Conservation (phyloP, 2,329 filamentous ascomycete genomes). For the Aspergillus uvarum region DNA sequence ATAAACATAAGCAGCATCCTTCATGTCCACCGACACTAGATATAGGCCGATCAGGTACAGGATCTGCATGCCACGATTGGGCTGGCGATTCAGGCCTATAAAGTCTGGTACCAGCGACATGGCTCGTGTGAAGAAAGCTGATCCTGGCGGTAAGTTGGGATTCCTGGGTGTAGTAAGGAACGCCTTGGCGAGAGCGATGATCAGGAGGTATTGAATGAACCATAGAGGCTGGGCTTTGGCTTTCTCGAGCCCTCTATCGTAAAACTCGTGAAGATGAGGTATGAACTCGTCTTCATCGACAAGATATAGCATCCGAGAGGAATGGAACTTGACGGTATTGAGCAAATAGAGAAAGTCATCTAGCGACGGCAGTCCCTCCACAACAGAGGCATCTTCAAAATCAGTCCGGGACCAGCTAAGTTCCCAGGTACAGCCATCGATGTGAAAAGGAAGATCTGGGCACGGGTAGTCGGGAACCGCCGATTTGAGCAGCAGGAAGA, state of each 20-base stretch:
- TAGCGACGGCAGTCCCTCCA: conserved; percentile 9
- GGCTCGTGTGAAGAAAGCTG: too few relatives aligned
- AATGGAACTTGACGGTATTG: conserved; percentile 10
- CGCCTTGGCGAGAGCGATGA: too few relatives aligned
- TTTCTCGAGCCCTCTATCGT: conserved; percentile 9
- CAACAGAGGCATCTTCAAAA: background rate
- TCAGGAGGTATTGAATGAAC: too few relatives aligned
- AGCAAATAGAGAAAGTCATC: conserved; percentile 10
- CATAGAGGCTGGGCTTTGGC: background rate
- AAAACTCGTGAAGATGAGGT: conserved; percentile 8
- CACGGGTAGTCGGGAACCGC: conserved; percentile 9
- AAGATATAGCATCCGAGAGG: conserved; percentile 10
- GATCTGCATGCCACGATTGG: too few relatives aligned
- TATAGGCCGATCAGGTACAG: too few relatives aligned
- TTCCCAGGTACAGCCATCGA: conserved; percentile 12
- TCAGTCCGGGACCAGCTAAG: conserved; percentile 6
- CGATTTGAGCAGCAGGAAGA: conserved; percentile 10
- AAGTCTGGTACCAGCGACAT: too few relatives aligned
- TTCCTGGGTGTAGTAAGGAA: too few relatives aligned
- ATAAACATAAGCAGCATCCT: too few relatives aligned
- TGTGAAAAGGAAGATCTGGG: conserved; percentile 11
- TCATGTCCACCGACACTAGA: too few relatives aligned
- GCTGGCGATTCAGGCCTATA: too few relatives aligned
- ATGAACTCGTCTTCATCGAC: conserved; percentile 13
- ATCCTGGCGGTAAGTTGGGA: too few relatives aligned